phyloP scores from a whole-genome alignment of 148 eudicot genomes.

The Amaranthus palmeri region DNA sequence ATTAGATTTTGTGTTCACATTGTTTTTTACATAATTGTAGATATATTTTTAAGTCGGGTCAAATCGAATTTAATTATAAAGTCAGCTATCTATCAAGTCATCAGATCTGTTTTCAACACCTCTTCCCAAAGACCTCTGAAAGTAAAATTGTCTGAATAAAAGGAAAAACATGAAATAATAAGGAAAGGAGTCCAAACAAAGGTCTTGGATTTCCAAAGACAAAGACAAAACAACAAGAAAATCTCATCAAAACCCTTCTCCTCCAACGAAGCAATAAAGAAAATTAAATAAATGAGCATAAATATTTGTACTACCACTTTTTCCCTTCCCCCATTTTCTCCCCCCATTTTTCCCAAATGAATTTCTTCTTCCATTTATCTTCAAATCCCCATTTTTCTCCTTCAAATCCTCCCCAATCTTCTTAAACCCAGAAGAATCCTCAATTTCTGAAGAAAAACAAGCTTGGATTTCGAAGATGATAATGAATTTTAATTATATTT shows the following conservation, averaged over 20 bases:
- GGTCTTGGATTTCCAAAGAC: constrained; percentile 10
- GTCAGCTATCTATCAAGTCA: too few species aligned
- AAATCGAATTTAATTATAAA: too few species aligned
- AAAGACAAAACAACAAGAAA: constrained; percentile 17
- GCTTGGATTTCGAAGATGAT: background rate
- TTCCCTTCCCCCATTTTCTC: background rate
- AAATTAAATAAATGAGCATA: constrained; percentile 8
- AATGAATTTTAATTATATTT: background rate
- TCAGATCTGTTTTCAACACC: too few species aligned
- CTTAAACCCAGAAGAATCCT: background rate
- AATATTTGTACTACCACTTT: background rate
- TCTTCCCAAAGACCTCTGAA: too few species aligned
- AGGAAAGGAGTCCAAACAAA: too few species aligned
- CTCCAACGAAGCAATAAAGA: background rate
- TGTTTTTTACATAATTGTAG: too few species aligned
- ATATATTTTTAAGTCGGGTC: too few species aligned
- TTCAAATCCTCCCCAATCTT: background rate
- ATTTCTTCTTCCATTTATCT: background rate
- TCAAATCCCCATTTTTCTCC: constrained; percentile 6
- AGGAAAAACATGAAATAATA: too few species aligned
- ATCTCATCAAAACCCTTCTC: constrained; percentile 18
- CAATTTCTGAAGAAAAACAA: background rate
- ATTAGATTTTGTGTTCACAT: too few species aligned
- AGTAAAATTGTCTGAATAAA: too few species aligned
- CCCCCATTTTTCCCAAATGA: too few species aligned